Conservation (phyloP, 441 rosid species). For the Croton setiger region DNA sequence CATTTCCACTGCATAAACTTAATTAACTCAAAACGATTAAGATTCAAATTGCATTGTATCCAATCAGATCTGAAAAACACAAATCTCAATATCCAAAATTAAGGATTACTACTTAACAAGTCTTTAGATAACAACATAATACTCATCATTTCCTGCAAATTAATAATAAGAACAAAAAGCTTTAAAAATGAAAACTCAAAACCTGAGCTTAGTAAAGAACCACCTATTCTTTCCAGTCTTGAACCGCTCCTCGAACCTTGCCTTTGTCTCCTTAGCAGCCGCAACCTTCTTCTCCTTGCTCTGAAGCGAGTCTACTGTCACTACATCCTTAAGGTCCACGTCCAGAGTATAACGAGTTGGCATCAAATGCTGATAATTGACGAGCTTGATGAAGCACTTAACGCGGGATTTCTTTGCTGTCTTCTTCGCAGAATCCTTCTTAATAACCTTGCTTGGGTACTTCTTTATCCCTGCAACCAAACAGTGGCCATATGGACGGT, state of each 20-base stretch:
- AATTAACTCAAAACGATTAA: too few species aligned
- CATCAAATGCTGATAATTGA: constrained; percentile 58
- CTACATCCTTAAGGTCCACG: constrained; percentile 56
- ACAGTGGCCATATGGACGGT: constrained; percentile 23
- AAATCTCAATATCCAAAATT: neutral
- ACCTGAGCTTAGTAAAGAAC: constrained; percentile 70
- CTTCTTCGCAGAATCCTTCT: constrained; percentile 1
- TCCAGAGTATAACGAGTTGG: constrained; percentile 62
- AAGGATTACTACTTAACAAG: neutral
- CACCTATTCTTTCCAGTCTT: constrained; percentile 65
- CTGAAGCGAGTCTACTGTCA: constrained; percentile 37
- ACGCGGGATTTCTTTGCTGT: neutral
- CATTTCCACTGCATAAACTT: too few species aligned
- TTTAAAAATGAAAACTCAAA: constrained; percentile 19
- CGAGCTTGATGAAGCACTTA: constrained; percentile 17
- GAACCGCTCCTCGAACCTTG: constrained; percentile 57
- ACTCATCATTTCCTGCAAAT: neutral
- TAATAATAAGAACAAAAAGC: neutral
- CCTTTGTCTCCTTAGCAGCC: constrained; percentile 54
- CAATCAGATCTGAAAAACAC: neutral
- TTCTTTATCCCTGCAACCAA: constrained; percentile 4
- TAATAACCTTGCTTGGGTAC: neutral
- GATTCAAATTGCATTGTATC: neutral
- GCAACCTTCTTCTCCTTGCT: constrained; percentile 52
- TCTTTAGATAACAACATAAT: neutral